Percentiles rank a stretch among this genome's conserved stretches.
These are phyloP conservation scores for Trypanosoma grayi DNA, from an alignment of 208 protist species.

Conservation along the genomic window DNA sequence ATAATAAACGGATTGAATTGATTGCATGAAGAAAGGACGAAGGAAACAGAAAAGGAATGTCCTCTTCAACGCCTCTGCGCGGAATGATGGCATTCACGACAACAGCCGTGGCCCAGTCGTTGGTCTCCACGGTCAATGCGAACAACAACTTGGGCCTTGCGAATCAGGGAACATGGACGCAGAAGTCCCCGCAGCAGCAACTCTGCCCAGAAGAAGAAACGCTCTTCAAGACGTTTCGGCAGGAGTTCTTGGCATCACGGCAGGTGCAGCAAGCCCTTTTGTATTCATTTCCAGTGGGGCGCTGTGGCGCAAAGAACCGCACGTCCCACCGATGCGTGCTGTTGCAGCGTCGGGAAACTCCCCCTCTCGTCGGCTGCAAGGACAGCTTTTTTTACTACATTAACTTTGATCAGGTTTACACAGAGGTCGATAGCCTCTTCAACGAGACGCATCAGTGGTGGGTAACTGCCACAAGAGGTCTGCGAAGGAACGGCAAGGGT, in stretches of 20 bases:
- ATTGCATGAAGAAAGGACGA: too few relatives aligned
- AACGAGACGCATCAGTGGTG: constrained; percentile 5
- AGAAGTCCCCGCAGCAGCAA: background rate
- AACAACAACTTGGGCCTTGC: background rate
- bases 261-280: constrained; percentile 1
- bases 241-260: constrained; percentile 1
- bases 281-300: background rate
- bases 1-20: too few relatives aligned
- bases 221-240: constrained; percentile 8
- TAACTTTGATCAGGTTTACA: constrained; percentile 16
- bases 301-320: background rate
- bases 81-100: constrained; percentile 11
- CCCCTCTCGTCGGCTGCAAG: too few relatives aligned
- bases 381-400: constrained; percentile 12
- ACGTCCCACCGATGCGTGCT: too few relatives aligned
- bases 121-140: background rate
- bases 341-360: background rate
- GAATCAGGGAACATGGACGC: background rate
- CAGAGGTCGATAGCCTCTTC: background rate
- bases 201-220: background rate
- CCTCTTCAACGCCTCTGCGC: too few relatives aligned
- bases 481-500: background rate
- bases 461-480: background rate
- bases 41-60: too few relatives aligned
- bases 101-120: background rate